Base-by-base conservation (phyloP, 805 yeast species). In the Metschnikowia lunata region DNA sequence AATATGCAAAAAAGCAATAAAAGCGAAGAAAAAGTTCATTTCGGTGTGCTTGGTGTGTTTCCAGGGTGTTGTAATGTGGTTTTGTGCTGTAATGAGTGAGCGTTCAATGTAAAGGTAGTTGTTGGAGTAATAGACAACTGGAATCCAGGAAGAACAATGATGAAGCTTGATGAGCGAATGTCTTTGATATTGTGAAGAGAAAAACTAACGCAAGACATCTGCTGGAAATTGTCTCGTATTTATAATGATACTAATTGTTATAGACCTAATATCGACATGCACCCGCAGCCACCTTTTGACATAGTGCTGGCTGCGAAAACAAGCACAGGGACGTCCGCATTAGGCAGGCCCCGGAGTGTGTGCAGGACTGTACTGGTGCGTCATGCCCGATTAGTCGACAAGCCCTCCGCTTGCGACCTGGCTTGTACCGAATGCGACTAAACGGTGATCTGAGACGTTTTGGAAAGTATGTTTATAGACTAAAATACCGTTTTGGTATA, bases 1-100 rank as follows among this genome's bases (percentile, higher is more conserved):
- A 15, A 57, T 45, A 26, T 59, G 61, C 10, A 60, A 29, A 8
- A 56, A 40, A 32, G 58, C 45, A 34, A 51, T 32, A 9, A 54
- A 36, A 28, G 46, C 34, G 32, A 41, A 14, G 14, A 41, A 30
- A 15, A 35, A 28, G 13, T 34, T 9, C 46, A 43, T 43, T 34
- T 13, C 13, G 13, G 23, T 18, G 23, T 18, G 23, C 5, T 18
- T 5, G 23, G 23, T 18, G 23, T 18, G 23, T 18, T 18, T 18
- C 23, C 23, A 18, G 23, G 23, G 23, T 12, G 27, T 39, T 13
- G 28, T 18, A 10, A 28, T 39, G 4, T 39, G 10, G 18, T 30
- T 30, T 7, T 30, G 35, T 32, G 26, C 18, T 32, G 35, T 32
- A 23, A 18, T 32, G 10, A 10, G 18, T 32, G 15, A 18, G 23